Conservation (phyloP, 345 rosid species). For the Psidium friedrichsthalianum region DNA sequence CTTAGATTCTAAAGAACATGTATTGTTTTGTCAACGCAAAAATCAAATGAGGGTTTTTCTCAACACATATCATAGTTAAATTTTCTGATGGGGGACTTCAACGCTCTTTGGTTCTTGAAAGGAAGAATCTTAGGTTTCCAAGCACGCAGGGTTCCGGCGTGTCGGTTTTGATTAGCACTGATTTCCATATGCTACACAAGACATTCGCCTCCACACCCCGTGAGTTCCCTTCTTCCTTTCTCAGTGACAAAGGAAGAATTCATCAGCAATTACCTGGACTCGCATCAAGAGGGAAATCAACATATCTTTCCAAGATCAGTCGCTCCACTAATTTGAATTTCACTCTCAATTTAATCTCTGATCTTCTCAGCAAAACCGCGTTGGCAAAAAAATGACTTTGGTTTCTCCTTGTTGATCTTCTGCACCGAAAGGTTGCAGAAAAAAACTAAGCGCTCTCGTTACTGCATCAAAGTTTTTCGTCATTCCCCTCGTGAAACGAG, state of each 20-base stretch:
- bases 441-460: not conserved
- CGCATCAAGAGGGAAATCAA: not conserved
- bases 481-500: not conserved
- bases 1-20: too few relatives aligned
- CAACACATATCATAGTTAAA: too few relatives aligned
- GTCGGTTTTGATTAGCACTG: not conserved
- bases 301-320: not conserved
- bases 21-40: too few relatives aligned
- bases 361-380: not conserved
- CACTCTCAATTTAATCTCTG: not conserved
- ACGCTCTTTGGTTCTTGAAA: too few relatives aligned
- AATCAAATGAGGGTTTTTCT: too few relatives aligned
- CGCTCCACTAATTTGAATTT: not conserved
- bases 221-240: not conserved
- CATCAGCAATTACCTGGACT: too few relatives aligned
- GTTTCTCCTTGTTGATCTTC: not conserved
- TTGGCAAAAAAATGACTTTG: not conserved
- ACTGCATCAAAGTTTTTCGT: not conserved
- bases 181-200: not conserved
- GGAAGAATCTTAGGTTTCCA: not conserved
- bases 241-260: not conserved
- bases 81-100: too few relatives aligned
- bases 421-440: not conserved
- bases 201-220: not conserved
- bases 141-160: not conserved